A percentile compares a stretch with the other conserved stretches of the same genome.
phyloP scores from a whole-genome alignment of 208 protist genomes.

The Acanthamoeba sp. region DNA sequence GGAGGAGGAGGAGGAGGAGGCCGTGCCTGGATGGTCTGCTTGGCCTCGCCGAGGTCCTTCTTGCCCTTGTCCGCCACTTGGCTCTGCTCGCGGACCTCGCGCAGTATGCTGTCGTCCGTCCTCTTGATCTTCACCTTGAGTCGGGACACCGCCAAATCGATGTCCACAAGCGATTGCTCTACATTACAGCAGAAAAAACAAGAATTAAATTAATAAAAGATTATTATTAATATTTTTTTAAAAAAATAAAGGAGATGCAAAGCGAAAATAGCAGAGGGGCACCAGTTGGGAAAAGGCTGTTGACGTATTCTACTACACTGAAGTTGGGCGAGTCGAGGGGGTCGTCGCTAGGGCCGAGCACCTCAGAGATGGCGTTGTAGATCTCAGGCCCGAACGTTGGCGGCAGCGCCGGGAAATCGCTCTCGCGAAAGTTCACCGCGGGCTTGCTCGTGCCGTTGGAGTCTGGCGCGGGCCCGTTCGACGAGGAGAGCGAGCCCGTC shows the following conservation, averaged over 20 bases:
- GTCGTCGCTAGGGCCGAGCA: conserved; percentile 78
- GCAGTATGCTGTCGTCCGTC: conserved; percentile 94
- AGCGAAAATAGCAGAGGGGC: not conserved
- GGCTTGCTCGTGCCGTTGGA: not conserved
- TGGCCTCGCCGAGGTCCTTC: conserved; percentile 92
- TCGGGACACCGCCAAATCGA: conserved; percentile 92
- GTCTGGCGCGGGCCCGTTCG: too few relatives aligned
- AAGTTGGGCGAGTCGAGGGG: conserved; percentile 89
- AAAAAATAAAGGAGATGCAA: not conserved
- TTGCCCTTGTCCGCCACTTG: conserved; percentile 89
- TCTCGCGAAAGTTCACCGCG: not conserved
- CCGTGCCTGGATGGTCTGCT: conserved; percentile 89
- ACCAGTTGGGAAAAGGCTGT: conserved; percentile 93
- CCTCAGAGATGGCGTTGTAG: conserved; percentile 79
- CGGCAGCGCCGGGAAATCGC: not conserved
- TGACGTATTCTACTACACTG: conserved; percentile 95
- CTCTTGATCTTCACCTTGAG: conserved; percentile 91
- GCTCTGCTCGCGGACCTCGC: conserved; percentile 94
- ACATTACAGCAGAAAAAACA: not conserved
- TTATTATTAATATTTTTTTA: not conserved
- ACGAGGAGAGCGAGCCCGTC: too few relatives aligned
- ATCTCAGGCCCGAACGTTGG: conserved; percentile 46
- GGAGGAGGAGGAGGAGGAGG: not conserved
- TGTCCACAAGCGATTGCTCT: conserved; percentile 91
- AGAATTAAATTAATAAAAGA: not conserved